Evolutionary conservation across 2,329 filamentous ascomycete species (phyloP).

Genomic region (Arthrobotrys sinensis): DNA sequence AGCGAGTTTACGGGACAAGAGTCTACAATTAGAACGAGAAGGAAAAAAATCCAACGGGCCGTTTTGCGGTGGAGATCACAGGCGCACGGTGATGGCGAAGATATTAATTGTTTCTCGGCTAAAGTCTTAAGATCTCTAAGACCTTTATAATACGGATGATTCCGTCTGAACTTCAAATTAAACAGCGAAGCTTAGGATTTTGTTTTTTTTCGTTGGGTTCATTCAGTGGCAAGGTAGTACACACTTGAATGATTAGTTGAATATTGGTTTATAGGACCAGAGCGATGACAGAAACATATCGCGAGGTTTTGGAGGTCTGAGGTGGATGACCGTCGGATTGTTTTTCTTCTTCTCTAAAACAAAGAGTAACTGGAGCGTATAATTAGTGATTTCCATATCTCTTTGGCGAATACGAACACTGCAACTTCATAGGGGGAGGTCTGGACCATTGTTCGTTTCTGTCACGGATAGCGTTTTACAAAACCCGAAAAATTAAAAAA

Average conservation of each 20-base stretch:
- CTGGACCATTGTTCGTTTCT: slow-evolving; percentile 1
- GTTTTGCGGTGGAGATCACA: not conserved
- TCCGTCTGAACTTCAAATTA: not conserved
- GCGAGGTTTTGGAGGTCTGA: not conserved
- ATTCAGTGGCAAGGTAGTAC: not conserved
- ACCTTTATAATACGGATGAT: slow-evolving; percentile 3
- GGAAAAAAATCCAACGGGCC: not conserved
- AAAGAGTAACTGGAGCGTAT: not conserved
- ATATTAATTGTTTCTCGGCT: slow-evolving; percentile 11
- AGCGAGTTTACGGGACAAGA: not conserved
- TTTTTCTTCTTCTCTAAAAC: not conserved
- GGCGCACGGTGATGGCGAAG: not conserved
- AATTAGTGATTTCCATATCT: not conserved
- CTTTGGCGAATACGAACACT: slow-evolving; percentile 20
- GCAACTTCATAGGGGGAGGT: not conserved
- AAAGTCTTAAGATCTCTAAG: slow-evolving; percentile 1
- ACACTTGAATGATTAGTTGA: not conserved
- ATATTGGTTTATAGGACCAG: not conserved
- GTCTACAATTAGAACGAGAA: too few relatives aligned
- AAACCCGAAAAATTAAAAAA: not conserved
- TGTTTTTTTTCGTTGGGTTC: slow-evolving; percentile 4
- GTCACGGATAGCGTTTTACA: slow-evolving; percentile 19
- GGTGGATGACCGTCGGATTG: slow-evolving; percentile 4
- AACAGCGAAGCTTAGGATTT: slow-evolving; percentile 5
- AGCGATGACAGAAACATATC: slow-evolving; percentile 12